Percentiles rank a stretch among this genome's conserved stretches.
Conservation (phyloP, 2,329 filamentous ascomycete genomes). For the Sporothrix inflata region DNA sequence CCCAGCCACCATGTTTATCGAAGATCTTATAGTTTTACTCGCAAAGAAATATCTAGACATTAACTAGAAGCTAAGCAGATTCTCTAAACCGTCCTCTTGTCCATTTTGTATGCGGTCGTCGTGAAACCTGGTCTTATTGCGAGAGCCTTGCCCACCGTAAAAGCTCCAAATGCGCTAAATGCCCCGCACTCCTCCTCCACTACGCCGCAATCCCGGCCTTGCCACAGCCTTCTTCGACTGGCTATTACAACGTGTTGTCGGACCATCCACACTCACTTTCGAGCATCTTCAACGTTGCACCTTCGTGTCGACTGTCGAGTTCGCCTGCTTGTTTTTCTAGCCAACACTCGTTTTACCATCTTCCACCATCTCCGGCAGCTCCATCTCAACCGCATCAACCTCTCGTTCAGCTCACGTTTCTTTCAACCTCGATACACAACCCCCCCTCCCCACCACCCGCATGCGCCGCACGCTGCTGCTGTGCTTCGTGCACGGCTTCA, state of each 20-base stretch:
- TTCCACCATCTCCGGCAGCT: not conserved
- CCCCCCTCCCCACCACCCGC: not conserved
- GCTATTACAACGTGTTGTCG: not conserved
- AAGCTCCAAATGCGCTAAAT: not conserved
- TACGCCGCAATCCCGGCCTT: not conserved
- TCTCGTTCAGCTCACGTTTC: not conserved
- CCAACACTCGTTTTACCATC: not conserved
- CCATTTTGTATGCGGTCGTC: not conserved
- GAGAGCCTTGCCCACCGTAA: slow-evolving; percentile 10
- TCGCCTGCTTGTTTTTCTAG: too few species aligned
- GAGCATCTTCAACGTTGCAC: not conserved
- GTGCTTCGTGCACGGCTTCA: slow-evolving; percentile 88
- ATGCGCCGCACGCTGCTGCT: slow-evolving; percentile 80
- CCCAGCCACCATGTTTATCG: not conserved
- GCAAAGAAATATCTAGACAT: not conserved
- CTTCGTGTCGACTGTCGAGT: not conserved
- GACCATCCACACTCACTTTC: not conserved
- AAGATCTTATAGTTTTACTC: not conserved
- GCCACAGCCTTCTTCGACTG: slow-evolving; percentile 12
- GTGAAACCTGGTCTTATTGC: not conserved
- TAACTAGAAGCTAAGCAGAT: not conserved
- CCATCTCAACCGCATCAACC: not conserved
- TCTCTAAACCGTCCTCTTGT: not conserved
- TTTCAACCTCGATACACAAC: not conserved
- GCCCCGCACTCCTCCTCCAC: slow-evolving; percentile 1